Base-by-base conservation (phyloP, 2,329 filamentous ascomycete species). In the Fusarium xyrophilum region DNA sequence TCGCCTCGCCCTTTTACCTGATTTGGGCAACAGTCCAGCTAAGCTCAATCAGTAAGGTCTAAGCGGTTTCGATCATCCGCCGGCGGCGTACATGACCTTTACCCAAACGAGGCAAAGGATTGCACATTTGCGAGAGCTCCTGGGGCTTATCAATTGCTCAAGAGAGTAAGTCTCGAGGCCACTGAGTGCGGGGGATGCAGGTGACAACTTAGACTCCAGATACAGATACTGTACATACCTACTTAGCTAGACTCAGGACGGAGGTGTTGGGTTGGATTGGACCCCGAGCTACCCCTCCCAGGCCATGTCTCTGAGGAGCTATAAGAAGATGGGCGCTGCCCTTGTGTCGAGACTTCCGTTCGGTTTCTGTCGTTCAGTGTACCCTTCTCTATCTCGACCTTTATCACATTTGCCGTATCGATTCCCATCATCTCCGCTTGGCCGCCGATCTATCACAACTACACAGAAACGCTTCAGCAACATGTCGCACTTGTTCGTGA, bases 401-500 rank as follows among this genome's bases (percentile, higher is more conserved):
- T 42, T 33, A 30, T 47, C 63, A 51, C 35, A 50, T 33, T 53
- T 60, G 36, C 33, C 38, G 32, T 52, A 57, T 46, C 71, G 60
- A 61, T 60, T 64, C 35, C 56, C 63, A 23, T 40, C 61, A 32
- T 19, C 62, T 48, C 58, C 42, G 38, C 52, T 59, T 36, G 15
- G 30, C 44, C 68, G 44, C 44, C 68, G 44, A 54, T 54, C 30
- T 33, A 57, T 59, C 39, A 55, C 54, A 51, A 54, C 60, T 35
- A 52, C 59, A 59, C 59, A 51, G 60, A 58, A 46, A 60, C 55
- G 38, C 44, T 63, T 65, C 65, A 73, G 60, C 56, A 70, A 57
- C 21, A 74, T 74, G 72, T 62, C 72, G 36, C 63, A 65, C 43
- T 38, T 73, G 36, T 73, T 68, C 27, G 80, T 88, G 55, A 84